phyloP scores from a whole-genome alignment of 805 yeast species.

The Yarrowia phangngaensis region DNA sequence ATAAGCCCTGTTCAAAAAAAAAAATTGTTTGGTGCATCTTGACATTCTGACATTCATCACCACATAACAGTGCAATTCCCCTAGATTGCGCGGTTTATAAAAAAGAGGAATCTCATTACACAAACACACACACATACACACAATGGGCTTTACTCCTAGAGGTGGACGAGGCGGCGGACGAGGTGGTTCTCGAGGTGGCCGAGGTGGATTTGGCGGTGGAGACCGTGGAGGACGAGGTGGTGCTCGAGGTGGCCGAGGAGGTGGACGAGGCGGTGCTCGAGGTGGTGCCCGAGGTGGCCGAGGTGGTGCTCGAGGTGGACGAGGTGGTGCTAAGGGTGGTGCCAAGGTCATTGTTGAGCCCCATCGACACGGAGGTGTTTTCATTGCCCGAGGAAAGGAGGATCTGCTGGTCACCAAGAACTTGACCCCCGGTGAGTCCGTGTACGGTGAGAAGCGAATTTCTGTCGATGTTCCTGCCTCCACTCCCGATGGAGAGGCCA shows the following conservation, averaged over 20 bases:
- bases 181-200: conserved; percentile 42
- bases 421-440: conserved; percentile 97
- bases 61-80: conserved; percentile 20
- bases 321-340: conserved; percentile 59
- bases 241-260: conserved; percentile 36
- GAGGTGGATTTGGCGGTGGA: conserved; percentile 34
- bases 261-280: conserved; percentile 49
- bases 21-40: conserved; percentile 19
- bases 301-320: conserved; percentile 57
- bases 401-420: conserved; percentile 96
- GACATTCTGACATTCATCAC: conserved; percentile 18
- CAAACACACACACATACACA: conserved; percentile 25
- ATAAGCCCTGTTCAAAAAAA: conserved; percentile 5
- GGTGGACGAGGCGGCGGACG: conserved; percentile 39
- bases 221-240: conserved; percentile 37
- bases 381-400: conserved; percentile 99
- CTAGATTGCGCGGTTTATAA: conserved; percentile 5
- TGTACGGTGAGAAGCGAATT: conserved; percentile 96
- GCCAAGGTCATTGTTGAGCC: conserved; percentile 94
- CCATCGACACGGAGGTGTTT: conserved; percentile 96
- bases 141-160: conserved; percentile 26
- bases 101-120: no score
- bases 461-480: conserved; percentile 87
- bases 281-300: conserved; percentile 52
- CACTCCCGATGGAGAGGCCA: conserved; percentile 61